A percentile compares a stretch with the other conserved stretches of the same genome.
phyloP scores from a whole-genome alignment of 495 filamentous ascomycete genomes.

The Trichoderma virens region DNA sequence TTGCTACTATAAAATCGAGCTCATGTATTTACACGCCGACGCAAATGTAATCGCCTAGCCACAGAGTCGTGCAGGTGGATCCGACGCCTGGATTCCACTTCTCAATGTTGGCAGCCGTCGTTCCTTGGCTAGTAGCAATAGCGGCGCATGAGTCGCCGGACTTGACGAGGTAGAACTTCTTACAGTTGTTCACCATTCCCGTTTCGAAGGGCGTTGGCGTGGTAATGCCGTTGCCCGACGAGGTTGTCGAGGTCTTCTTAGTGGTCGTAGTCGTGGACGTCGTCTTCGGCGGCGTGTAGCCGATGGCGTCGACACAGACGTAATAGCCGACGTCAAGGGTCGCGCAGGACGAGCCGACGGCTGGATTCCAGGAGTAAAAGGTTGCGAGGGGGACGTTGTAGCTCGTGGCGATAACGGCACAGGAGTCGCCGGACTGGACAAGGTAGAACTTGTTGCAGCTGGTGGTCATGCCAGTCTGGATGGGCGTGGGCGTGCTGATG shows the following conservation, averaged over 20 bases:
- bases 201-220: neutral
- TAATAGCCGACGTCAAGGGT: conserved; percentile 15
- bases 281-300: neutral
- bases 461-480: conserved; percentile 25
- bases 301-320: conserved; percentile 15
- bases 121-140: conserved; percentile 25
- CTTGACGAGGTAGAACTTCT: conserved; percentile 22
- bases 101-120: conserved; percentile 22
- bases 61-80: conserved; percentile 13
- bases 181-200: neutral
- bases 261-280: conserved; percentile 5
- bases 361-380: conserved; percentile 29
- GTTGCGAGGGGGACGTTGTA: conserved; percentile 21
- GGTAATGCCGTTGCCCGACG: conserved; percentile 32
- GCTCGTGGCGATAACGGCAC: conserved; percentile 27
- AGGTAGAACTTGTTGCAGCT: conserved; percentile 36
- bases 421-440: conserved; percentile 35
- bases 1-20: neutral
- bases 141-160: conserved; percentile 34
- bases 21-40: conserved; percentile 9
- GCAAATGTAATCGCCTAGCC: conserved; percentile 17
- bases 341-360: conserved; percentile 14
- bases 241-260: conserved; percentile 12
- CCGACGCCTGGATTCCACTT: conserved; percentile 26
- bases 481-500: conserved; percentile 22